Conservation (phyloP, 108 stramenopile species). For the Conticribra guillardii region DNA sequence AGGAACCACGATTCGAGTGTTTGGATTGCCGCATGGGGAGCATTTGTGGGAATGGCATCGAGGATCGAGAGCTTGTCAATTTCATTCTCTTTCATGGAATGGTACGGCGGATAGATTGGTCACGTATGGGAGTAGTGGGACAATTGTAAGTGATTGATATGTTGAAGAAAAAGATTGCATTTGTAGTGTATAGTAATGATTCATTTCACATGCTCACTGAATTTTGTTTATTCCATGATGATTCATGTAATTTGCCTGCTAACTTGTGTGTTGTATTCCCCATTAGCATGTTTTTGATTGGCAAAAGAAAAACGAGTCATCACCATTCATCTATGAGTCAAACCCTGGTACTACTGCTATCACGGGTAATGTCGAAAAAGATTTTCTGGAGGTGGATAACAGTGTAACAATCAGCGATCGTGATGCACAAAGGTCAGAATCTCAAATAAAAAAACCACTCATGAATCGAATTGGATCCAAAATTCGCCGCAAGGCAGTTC, state of each 20-base stretch:
- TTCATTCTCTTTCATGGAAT: constrained; percentile 44
- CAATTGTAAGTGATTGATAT: too few species aligned
- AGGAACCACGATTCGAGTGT: constrained; percentile 45
- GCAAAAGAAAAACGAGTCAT: too few species aligned
- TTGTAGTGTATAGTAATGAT: too few species aligned
- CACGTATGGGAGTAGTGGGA: constrained; percentile 43
- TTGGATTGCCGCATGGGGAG: constrained; percentile 42
- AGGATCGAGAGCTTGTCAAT: constrained; percentile 39
- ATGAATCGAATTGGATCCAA: constrained; percentile 33
- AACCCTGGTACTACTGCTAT: too few species aligned
- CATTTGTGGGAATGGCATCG: constrained; percentile 49
- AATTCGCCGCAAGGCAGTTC: constrained; percentile 16
- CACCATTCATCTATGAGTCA: too few species aligned
- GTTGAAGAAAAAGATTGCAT: constrained; percentile 12
- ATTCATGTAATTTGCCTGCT: not conserved
- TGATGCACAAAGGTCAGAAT: not conserved
- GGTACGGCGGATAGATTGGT: constrained; percentile 37
- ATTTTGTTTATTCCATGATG: too few species aligned
- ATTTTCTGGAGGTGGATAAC: too few species aligned
- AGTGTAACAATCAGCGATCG: not conserved
- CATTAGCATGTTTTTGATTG: too few species aligned
- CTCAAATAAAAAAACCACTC: constrained; percentile 11
- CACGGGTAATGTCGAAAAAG: too few species aligned
- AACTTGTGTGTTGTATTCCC: too few species aligned
- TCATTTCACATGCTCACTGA: too few species aligned